phyloP scores from a whole-genome alignment of 495 filamentous ascomycete species.

The Penicillium malachiteum region DNA sequence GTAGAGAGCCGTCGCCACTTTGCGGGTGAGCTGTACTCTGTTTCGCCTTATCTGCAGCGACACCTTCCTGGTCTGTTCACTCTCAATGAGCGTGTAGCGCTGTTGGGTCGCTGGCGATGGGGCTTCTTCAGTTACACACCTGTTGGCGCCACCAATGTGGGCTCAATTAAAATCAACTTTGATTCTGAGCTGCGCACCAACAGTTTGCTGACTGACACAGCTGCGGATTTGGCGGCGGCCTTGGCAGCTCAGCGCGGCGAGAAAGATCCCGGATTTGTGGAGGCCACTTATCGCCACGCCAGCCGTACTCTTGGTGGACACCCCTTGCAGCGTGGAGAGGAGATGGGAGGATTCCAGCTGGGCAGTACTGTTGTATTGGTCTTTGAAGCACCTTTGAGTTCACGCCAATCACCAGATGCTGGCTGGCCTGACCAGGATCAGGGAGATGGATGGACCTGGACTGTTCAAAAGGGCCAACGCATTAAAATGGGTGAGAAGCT shows the following conservation, averaged over 20 bases:
- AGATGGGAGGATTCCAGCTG: conserved; percentile 98
- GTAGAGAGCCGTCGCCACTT: conserved; percentile 90
- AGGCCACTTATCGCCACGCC: conserved; percentile 82
- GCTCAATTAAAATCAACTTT: conserved; percentile 96
- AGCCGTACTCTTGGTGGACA: conserved; percentile 77
- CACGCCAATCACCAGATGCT: conserved; percentile 61
- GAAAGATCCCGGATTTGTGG: conserved; percentile 79
- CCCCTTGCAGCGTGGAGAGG: conserved; percentile 80
- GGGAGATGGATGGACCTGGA: conserved; percentile 77
- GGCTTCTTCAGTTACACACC: conserved; percentile 96
- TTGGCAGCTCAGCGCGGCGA: conserved; percentile 73
- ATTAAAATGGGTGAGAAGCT: conserved; percentile 86
- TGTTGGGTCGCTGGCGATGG: conserved; percentile 92
- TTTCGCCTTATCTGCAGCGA: conserved; percentile 89
- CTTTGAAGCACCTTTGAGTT: conserved; percentile 84
- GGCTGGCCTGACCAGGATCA: conserved; percentile 56
- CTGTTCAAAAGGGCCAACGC: conserved; percentile 77
- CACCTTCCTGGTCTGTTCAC: conserved; percentile 93
- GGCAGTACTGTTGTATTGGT: conserved; percentile 95
- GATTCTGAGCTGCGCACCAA: conserved; percentile 94
- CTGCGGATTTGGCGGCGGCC: conserved; percentile 76
- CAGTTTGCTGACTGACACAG: conserved; percentile 83
- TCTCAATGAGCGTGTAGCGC: conserved; percentile 91
- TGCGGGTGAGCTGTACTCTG: conserved; percentile 91
- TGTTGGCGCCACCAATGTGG: conserved; percentile 98